Conservation (phyloP, 768 basidiomycete species). For the Cystofilobasidium bisporidii region DNA sequence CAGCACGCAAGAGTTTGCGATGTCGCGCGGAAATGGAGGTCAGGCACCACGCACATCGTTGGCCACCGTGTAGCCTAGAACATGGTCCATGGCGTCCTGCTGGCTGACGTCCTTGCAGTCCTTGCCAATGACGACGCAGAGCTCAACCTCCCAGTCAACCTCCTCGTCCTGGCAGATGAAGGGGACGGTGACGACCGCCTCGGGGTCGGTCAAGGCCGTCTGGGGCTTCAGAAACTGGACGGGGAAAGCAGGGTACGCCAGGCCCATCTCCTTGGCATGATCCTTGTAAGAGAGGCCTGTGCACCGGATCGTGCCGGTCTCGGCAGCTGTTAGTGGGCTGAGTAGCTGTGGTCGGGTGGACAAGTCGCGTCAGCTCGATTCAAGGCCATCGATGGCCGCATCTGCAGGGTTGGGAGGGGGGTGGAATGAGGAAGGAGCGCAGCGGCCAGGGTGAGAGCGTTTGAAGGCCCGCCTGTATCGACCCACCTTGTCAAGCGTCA, state of each 20-base stretch:
- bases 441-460: too few relatives aligned
- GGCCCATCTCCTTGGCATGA: slow-evolving; percentile 34
- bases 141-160: slow-evolving; percentile 28
- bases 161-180: slow-evolving; percentile 39
- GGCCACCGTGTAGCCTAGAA: slow-evolving; percentile 50
- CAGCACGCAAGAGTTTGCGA: too few relatives aligned
- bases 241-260: slow-evolving; percentile 32
- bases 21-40: too few relatives aligned
- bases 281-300: slow-evolving; percentile 39
- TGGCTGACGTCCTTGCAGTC: slow-evolving; percentile 68
- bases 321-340: slow-evolving; percentile 34
- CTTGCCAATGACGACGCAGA: slow-evolving; percentile 65
- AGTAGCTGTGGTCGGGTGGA: slow-evolving; percentile 30
- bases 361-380: too few relatives aligned
- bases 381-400: too few relatives aligned
- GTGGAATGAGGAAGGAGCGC: too few relatives aligned
- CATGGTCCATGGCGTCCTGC: slow-evolving; percentile 71
- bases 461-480: too few relatives aligned
- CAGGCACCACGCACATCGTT: slow-evolving; percentile 23
- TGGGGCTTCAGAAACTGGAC: slow-evolving; percentile 38
- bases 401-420: too few relatives aligned
- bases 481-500: slow-evolving; percentile 27
- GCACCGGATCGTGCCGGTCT: slow-evolving; percentile 41
- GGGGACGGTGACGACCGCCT: slow-evolving; percentile 33
- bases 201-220: slow-evolving; percentile 36